A percentile compares a stretch with the other conserved stretches of the same genome.
These are phyloP conservation scores for Trichoderma parareesei DNA, from an alignment of 495 filamentous ascomycete species.

Conservation along the genomic window DNA sequence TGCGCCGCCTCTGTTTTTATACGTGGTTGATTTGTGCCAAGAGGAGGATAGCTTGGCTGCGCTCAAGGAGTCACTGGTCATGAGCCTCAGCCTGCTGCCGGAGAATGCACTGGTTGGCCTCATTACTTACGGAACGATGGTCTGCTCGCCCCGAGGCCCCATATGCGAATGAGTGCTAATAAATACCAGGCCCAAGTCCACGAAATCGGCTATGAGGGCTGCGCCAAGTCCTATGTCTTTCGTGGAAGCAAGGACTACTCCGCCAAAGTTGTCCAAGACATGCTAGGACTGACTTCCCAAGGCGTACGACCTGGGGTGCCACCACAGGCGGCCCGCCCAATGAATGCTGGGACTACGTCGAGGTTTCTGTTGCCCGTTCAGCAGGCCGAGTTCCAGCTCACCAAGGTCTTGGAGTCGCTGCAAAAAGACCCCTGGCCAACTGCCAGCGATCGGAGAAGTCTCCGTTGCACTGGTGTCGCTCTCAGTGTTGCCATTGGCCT, in stretches of 20 bases:
- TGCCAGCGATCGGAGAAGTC: constrained; percentile 81
- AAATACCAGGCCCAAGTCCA: constrained; percentile 78
- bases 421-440: constrained; percentile 99
- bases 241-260: constrained; percentile 95
- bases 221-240: constrained; percentile 99
- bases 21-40: constrained; percentile 97
- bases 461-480: constrained; percentile 93
- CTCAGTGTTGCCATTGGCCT: constrained; percentile 90
- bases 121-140: constrained; percentile 97
- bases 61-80: constrained; percentile 90
- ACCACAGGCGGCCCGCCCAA: constrained; percentile 56
- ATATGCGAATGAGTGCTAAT: neutral
- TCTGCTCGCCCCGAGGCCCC: constrained; percentile 27
- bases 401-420: constrained; percentile 90
- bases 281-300: constrained; percentile 73
- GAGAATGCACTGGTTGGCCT: constrained; percentile 90
- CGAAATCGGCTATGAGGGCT: constrained; percentile 96
- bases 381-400: constrained; percentile 97
- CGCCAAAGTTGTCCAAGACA: constrained; percentile 95
- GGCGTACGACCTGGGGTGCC: constrained; percentile 72
- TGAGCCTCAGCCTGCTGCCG: constrained; percentile 92
- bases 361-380: constrained; percentile 92
- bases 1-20: constrained; percentile 92
- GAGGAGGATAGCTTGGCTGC: constrained; percentile 96
- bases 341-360: constrained; percentile 70